These are phyloP conservation scores for Chrysoporthe austroafricana DNA, from an alignment of 2,329 filamentous ascomycete species.

Conservation along the genomic window DNA sequence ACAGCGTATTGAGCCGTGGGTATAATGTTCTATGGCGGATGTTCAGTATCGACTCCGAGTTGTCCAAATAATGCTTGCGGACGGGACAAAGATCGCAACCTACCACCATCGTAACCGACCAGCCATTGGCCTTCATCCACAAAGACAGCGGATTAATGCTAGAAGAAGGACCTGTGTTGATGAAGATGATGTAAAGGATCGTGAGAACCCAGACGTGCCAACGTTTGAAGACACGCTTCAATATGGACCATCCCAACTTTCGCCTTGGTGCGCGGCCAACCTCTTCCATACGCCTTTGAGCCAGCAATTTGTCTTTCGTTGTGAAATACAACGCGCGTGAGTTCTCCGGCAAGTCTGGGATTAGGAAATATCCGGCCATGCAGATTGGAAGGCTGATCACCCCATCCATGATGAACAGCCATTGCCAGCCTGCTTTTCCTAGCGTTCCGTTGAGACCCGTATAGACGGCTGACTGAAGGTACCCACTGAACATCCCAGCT, in stretches of 20 bases:
- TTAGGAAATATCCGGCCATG: constrained; percentile 39
- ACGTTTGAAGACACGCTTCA: constrained; percentile 29
- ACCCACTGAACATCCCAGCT: constrained; percentile 47
- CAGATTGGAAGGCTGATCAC: constrained; percentile 40
- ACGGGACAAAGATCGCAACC: constrained; percentile 29
- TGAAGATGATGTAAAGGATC: constrained; percentile 44
- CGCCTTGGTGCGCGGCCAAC: constrained; percentile 38
- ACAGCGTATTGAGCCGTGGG: constrained; percentile 46
- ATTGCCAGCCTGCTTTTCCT: constrained; percentile 48
- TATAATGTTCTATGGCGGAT: constrained; percentile 46
- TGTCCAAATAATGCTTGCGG: not conserved
- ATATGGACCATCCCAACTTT: constrained; percentile 36
- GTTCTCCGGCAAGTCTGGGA: constrained; percentile 39
- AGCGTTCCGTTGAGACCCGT: constrained; percentile 42
- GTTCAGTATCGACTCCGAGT: constrained; percentile 1
- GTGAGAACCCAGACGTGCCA: constrained; percentile 45
- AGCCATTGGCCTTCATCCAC: constrained; percentile 47
- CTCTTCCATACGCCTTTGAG: constrained; percentile 37
- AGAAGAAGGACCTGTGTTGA: constrained; percentile 39
- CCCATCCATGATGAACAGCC: constrained; percentile 52
- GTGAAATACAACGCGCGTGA: constrained; percentile 37
- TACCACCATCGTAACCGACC: constrained; percentile 52
- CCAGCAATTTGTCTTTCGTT: constrained; percentile 34
- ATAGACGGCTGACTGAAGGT: constrained; percentile 48
- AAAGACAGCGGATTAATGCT: constrained; percentile 43